Evolutionary conservation across 2,329 filamentous ascomycete genomes (phyloP).

Genomic region (Scytalidium sp.): DNA sequence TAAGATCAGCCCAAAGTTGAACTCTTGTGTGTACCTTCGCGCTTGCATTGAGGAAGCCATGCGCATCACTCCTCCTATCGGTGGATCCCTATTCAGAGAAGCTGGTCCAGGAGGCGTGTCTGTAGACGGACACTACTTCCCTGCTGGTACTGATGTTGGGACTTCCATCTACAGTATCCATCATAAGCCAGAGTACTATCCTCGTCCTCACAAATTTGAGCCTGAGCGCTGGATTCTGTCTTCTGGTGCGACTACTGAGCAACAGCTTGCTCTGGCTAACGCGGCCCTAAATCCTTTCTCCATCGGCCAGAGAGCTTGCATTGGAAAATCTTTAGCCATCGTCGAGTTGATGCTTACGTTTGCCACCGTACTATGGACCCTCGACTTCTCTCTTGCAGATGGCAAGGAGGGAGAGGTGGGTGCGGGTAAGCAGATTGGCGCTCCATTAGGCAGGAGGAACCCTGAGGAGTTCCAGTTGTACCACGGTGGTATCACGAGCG

Average conservation of each 20-base stretch:
- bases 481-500: background rate
- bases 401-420: conserved; percentile 37
- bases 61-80: conserved; percentile 18
- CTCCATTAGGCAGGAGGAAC: background rate
- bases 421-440: conserved; percentile 1
- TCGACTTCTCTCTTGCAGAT: conserved; percentile 37
- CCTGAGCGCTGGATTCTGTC: conserved; percentile 42
- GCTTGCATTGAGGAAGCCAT: conserved; percentile 34
- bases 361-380: conserved; percentile 16
- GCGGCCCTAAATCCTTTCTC: conserved; percentile 20
- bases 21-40: conserved; percentile 32
- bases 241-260: background rate
- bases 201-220: conserved; percentile 33
- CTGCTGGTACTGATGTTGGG: conserved; percentile 40
- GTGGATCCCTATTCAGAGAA: conserved; percentile 12
- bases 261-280: conserved; percentile 5
- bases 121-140: conserved; percentile 25
- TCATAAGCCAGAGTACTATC: conserved; percentile 40
- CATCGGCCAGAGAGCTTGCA: conserved; percentile 18
- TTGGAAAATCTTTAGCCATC: conserved; percentile 20
- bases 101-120: conserved; percentile 8
- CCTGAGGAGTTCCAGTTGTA: background rate
- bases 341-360: conserved; percentile 19
- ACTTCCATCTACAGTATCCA: conserved; percentile 42
- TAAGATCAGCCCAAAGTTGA: conserved; percentile 15